Evolutionary conservation across 768 basidiomycete genomes (phyloP).

Genomic region (Amanita rimosa): DNA sequence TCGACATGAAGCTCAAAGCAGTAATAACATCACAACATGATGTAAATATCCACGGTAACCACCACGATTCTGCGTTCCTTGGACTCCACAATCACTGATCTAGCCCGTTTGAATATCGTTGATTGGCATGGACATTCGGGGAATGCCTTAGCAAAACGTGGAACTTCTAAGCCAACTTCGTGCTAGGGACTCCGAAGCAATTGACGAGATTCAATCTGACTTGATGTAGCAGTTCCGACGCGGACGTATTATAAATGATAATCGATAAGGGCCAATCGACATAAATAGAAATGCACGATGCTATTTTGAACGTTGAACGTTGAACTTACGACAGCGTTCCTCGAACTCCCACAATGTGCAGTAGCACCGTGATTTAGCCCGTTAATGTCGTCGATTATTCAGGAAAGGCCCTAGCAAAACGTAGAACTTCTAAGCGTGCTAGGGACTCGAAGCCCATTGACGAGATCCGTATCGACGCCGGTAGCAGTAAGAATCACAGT

Average conservation of each 20-base stretch:
- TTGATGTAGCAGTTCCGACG: no score
- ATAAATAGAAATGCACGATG: no score
- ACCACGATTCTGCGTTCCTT: background rate
- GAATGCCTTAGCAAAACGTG: background rate
- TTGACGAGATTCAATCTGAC: no score
- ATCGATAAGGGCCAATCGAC: no score
- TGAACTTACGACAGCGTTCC: background rate
- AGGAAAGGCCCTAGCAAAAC: background rate
- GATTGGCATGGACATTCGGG: background rate
- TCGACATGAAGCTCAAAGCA: no score
- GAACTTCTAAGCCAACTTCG: background rate
- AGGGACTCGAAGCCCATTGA: background rate
- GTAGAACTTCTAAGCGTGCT: background rate
- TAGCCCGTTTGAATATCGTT: background rate
- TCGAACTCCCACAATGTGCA: conserved; percentile 1
- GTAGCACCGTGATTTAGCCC: background rate
- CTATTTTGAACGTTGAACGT: no score
- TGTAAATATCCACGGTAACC: no score
- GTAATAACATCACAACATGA: no score
- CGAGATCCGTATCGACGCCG: background rate
- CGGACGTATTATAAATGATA: no score
- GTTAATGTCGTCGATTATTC: background rate
- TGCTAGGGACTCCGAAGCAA: background rate
- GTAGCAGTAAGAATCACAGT: no score
- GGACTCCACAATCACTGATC: conserved; percentile 1